phyloP scores from a whole-genome alignment of 1,284 basidiomycete genomes.

The Fomitopsis betulina region DNA sequence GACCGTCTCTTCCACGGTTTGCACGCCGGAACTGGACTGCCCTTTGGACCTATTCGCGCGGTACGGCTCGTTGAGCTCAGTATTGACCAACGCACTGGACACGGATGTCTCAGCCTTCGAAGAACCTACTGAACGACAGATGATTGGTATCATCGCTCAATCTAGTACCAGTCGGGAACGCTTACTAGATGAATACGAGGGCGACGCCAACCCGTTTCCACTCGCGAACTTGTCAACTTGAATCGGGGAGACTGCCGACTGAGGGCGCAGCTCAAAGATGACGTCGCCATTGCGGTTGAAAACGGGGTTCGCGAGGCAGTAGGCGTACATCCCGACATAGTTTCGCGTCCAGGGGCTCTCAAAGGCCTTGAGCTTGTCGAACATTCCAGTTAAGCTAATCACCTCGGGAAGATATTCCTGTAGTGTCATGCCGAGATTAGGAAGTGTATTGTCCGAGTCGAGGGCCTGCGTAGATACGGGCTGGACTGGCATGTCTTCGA shows the following conservation, averaged over 20 bases:
- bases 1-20: too few relatives aligned
- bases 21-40: too few relatives aligned
- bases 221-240: too few relatives aligned
- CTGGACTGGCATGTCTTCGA: conserved; percentile 11
- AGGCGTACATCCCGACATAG: conserved; percentile 21
- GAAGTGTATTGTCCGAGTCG: neutral
- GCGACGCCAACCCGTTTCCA: too few relatives aligned
- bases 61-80: too few relatives aligned
- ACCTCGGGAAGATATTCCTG: conserved; percentile 15
- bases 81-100: too few relatives aligned
- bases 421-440: conserved; percentile 15
- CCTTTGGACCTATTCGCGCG: too few relatives aligned
- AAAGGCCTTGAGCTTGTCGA: conserved; percentile 23
- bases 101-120: too few relatives aligned
- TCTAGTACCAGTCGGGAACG: too few relatives aligned
- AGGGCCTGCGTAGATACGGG: conserved; percentile 1
- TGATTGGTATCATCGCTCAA: too few relatives aligned
- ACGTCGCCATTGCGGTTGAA: conserved; percentile 29
- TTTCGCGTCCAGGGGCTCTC: conserved; percentile 26
- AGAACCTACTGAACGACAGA: too few relatives aligned
- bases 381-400: conserved; percentile 19
- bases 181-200: too few relatives aligned
- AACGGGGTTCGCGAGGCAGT: conserved; percentile 25
- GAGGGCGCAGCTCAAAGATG: conserved; percentile 26
- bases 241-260: neutral